These are phyloP conservation scores for Colletotrichum sublineola DNA, from an alignment of 2,329 filamentous ascomycete genomes.

Conservation along the genomic window DNA sequence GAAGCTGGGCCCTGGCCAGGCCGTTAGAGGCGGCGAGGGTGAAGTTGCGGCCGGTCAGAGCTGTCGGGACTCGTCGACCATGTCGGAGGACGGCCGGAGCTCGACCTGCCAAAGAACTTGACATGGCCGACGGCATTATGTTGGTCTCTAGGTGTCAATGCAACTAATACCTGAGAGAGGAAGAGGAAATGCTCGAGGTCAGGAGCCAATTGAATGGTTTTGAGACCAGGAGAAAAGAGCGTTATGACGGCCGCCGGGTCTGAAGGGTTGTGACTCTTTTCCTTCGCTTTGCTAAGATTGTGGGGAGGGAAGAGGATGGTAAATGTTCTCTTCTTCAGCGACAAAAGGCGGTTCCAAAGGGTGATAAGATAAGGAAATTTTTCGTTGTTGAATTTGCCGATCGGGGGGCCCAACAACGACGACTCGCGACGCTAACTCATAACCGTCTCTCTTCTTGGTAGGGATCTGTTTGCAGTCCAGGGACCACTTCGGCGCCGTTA, in stretches of 20 bases:
- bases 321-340: slow-evolving; percentile 35
- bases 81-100: slow-evolving; percentile 70
- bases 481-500: slow-evolving; percentile 40
- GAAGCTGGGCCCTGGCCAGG: slow-evolving; percentile 51
- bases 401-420: slow-evolving; percentile 36
- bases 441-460: slow-evolving; percentile 14
- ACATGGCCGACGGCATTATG: slow-evolving; percentile 57
- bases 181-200: slow-evolving; percentile 34
- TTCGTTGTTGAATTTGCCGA: slow-evolving; percentile 42
- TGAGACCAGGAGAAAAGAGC: slow-evolving; percentile 35
- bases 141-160: slow-evolving; percentile 29
- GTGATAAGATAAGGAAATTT: slow-evolving; percentile 45
- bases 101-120: slow-evolving; percentile 64
- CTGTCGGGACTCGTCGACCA: slow-evolving; percentile 63
- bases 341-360: slow-evolving; percentile 39
- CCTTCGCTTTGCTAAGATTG: slow-evolving; percentile 37
- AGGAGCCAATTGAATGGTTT: slow-evolving; percentile 43
- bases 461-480: slow-evolving; percentile 26
- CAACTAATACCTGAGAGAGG: slow-evolving; percentile 26
- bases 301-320: slow-evolving; percentile 27
- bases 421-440: slow-evolving; percentile 31
- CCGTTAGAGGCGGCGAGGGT: slow-evolving; percentile 53
- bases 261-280: slow-evolving; percentile 41
- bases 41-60: slow-evolving; percentile 60
- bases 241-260: slow-evolving; percentile 34